Base-by-base conservation (phyloP, 2,329 filamentous ascomycete genomes). In the Neonectria coccinea region DNA sequence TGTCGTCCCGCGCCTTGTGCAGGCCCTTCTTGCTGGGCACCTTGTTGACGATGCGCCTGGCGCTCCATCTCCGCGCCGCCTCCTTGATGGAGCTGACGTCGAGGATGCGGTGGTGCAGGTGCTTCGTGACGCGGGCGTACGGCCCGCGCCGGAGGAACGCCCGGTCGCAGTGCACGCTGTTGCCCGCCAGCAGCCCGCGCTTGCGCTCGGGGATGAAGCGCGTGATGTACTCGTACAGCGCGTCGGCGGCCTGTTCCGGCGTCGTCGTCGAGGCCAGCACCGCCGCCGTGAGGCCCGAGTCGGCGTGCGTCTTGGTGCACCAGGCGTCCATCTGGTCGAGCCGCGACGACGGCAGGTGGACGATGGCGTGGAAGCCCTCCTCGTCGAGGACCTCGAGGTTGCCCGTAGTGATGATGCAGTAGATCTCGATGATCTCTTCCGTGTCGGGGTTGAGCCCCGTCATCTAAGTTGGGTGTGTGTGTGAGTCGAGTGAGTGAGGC, bases 31-130 rank as follows among this genome's bases (percentile, higher is more conserved):
- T 98, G 67, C 75, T 79, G 12, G 95, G 94, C 29, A 87, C 89
- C 48, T 83, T 82, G 59, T 82, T 81, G 66, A 92, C 75, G 31
- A 81, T 62, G 45, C 70, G 68, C 56, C 70, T 73, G 33, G 77
- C 69, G 47, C 89, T 90, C 95, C 96, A 99, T 50, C 95, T 86
- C 68, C 89, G 87, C 18, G 90, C 92, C 22, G 93, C 94, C 82
- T 99, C 96, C 81, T 98, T 98, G 75, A 98, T 88, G 51, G 89
- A 87, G 79, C 94, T 97, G 59, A 98, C 93, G 77, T 99, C 96
- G 52, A 98, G 81, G 67, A 99, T 92, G 16, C 96, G 88, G 80
- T 99, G 94, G 79, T 97, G 92, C 70, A 99, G 82, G 79, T 96
- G 88, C 61, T 91, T 87, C 53, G 92, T 80, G 2, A 97, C 89